Percentiles rank a stretch among this genome's conserved stretches.
phyloP scores from a whole-genome alignment of 768 basidiomycete genomes.

The Boletus patriciae region DNA sequence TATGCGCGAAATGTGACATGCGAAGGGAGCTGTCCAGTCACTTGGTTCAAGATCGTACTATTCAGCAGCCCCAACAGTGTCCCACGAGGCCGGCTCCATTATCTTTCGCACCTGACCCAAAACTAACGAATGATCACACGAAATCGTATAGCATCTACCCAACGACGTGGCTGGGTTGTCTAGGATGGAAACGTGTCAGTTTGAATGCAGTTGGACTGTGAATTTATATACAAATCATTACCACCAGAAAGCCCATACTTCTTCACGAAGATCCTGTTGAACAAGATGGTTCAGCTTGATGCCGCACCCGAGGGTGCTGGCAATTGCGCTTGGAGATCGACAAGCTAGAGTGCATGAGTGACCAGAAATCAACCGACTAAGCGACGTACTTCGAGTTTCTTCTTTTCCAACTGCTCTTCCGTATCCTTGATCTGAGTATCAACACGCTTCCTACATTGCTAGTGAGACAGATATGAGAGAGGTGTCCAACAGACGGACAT shows the following conservation, averaged over 20 bases:
- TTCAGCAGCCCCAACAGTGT: background rate
- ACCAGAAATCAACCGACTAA: background rate
- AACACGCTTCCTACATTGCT: slow-evolving; percentile 61
- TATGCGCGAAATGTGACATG: background rate
- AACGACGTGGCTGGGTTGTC: background rate
- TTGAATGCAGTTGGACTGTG: background rate
- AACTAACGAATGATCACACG: background rate
- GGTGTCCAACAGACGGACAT: slow-evolving; percentile 54
- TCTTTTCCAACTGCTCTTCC: slow-evolving; percentile 73
- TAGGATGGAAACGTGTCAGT: background rate
- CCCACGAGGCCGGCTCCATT: background rate
- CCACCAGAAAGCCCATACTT: background rate
- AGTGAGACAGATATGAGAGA: slow-evolving; percentile 7
- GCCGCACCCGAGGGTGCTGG: slow-evolving; percentile 35
- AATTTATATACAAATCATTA: background rate
- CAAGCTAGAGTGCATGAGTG: slow-evolving; percentile 46
- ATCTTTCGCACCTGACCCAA: background rate
- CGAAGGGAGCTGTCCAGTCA: background rate
- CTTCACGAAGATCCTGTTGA: background rate
- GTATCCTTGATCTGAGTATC: slow-evolving; percentile 81
- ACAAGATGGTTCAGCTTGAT: slow-evolving; percentile 8
- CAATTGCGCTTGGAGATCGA: slow-evolving; percentile 63
- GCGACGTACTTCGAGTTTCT: slow-evolving; percentile 69
- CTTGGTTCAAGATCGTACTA: background rate
- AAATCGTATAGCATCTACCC: background rate